phyloP scores from a whole-genome alignment of 2,329 filamentous ascomycete genomes.

The Cladosporium sp. region DNA sequence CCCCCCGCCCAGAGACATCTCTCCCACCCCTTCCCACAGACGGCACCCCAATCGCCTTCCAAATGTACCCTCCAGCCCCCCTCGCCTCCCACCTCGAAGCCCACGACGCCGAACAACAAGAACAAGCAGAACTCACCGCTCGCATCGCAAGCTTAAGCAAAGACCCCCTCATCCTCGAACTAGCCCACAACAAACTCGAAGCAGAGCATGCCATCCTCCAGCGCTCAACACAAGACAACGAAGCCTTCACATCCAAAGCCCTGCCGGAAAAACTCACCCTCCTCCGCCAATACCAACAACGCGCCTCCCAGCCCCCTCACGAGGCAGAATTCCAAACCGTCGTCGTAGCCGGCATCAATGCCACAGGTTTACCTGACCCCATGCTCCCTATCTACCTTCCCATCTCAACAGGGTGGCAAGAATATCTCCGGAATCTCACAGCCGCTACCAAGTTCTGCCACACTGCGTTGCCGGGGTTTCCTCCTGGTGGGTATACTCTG shows the following conservation, averaged over 20 bases:
- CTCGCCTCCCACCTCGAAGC: not conserved
- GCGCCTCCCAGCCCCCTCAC: not conserved
- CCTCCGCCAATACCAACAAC: not conserved
- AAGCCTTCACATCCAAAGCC: not conserved
- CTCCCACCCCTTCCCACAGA: not conserved
- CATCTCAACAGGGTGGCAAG: not conserved
- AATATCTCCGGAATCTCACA: not conserved
- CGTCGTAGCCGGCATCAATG: not conserved
- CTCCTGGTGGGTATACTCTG: too few species aligned
- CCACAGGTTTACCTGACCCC: not conserved
- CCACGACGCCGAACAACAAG: not conserved
- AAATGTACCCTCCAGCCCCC: not conserved
- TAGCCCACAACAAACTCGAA: not conserved
- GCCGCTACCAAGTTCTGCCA: not conserved
- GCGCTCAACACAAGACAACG: not conserved
- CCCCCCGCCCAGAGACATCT: not conserved
- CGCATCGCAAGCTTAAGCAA: not conserved
- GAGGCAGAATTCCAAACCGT: not conserved
- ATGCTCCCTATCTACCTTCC: not conserved
- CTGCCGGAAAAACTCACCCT: not conserved
- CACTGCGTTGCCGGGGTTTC: too few species aligned
- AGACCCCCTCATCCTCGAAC: not conserved
- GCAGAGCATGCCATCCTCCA: not conserved
- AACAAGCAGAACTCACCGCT: not conserved
- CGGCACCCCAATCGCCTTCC: not conserved